Evolutionary conservation across 2,329 filamentous ascomycete genomes (phyloP), one percentile per base, ranked within the genome.

Genomic region (Talaromyces funiculosus): DNA sequence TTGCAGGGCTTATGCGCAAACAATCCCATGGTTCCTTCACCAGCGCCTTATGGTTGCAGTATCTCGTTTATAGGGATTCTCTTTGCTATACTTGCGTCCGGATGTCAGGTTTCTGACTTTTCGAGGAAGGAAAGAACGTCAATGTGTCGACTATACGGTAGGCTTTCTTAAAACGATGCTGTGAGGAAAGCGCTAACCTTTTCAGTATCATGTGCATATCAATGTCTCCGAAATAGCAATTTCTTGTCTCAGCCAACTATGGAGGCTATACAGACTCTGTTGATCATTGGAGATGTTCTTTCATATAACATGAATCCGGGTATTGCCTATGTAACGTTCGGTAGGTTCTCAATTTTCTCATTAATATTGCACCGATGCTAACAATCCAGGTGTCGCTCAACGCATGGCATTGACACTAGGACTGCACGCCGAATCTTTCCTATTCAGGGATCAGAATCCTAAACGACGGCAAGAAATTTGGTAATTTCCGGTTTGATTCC

Each of bases 261-360:
- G 43, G 83, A 86, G 63, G 84, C 81, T 42, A 85, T 86, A 24
- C 83, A 86, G 67, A 84, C 83, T 0, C 75, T 86, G 20, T 72
- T 86, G 4, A 82, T 86, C 6, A 83, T 86, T 26, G 82, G 83
- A 53, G 86, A 86, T 66, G 84, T 84, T 14, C 76, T 85, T 24
- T 83, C 82, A 0, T 84, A 85, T 68, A 84, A 84, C 63, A 85
- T 85, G 82, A 86, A 86, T 62, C 84, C 84, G 3, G 84, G 84
- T 2, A 84, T 85, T 22, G 82, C 84, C 2, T 87, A 85, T 76
- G 82, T 84, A 20, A 69, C 86, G 9, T 80, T 84, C 43, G 82
- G 78, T 76, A 64, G 63, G 73, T 40, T 7, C 7, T 3, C 7
- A 2, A 10, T 54, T 9, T 12, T 12, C 4, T 7, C 3, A n/a